A percentile compares a stretch with the other conserved stretches of the same genome.
Evolutionary conservation across 1,284 basidiomycete genomes (phyloP).

Genomic region (Sporisorium graminicola): DNA sequence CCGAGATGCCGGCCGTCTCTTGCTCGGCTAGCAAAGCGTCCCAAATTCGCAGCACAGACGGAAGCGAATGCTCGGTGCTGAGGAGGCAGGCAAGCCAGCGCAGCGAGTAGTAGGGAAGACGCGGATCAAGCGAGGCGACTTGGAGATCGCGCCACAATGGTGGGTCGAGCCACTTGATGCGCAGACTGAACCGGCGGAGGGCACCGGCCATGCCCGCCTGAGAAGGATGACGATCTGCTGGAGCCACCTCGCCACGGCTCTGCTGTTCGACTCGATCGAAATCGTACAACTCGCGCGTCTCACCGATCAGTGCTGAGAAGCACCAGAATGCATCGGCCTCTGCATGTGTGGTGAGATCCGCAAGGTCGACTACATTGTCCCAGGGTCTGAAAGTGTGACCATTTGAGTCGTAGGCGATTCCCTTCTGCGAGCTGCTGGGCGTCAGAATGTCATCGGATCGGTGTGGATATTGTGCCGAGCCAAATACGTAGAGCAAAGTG

Average conservation of each 20-base stretch:
- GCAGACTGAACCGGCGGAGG: constrained; percentile 55
- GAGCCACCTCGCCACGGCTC: constrained; percentile 18
- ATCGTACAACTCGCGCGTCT: constrained; percentile 66
- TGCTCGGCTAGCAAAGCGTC: constrained; percentile 64
- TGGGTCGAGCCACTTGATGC: constrained; percentile 58
- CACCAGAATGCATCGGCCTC: constrained; percentile 70
- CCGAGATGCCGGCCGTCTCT: constrained; percentile 16
- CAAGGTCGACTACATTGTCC: constrained; percentile 33
- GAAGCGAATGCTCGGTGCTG: constrained; percentile 62
- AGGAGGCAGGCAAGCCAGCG: constrained; percentile 66
- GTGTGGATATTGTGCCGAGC: constrained; percentile 32
- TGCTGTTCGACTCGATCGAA: constrained; percentile 60
- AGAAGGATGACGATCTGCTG: constrained; percentile 15
- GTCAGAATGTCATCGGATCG: constrained; percentile 5
- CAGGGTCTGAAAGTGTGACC: constrained; percentile 7
- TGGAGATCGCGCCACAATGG: constrained; percentile 55
- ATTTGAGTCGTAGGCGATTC: not conserved
- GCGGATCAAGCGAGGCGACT: constrained; percentile 56
- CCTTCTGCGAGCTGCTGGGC: constrained; percentile 26
- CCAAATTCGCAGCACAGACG: constrained; percentile 63
- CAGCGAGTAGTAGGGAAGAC: constrained; percentile 66
- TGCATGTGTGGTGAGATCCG: constrained; percentile 36
- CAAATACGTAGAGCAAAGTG: constrained; percentile 60
- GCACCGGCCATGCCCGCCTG: constrained; percentile 57
- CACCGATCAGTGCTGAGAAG: constrained; percentile 64